Base-by-base conservation (phyloP, 179 eudicot species). In the Corrigiola litoralis region DNA sequence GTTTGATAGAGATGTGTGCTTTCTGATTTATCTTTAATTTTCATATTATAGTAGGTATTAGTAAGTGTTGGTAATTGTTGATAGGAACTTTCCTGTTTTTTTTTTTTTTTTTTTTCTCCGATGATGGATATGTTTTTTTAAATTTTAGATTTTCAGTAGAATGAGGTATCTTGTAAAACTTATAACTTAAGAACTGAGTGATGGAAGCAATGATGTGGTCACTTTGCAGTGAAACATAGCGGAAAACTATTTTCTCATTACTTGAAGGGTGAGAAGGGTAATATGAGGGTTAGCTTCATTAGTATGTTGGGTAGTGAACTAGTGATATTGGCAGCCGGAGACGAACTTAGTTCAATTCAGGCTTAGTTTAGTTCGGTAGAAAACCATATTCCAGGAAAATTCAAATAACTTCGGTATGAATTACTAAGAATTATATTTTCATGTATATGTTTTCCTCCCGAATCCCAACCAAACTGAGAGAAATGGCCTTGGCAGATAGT, bases 231-330 rank as follows among this genome's bases (percentile, higher is more conserved):
- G 44, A 9, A 0, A 6, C 44, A 9, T 5, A 2, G 10, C 10
- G 10, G 44, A 16, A 16, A 38, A 38, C 44, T 38, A 9, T 38
- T 2, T 12, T 28, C 4, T 42, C n/a, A n/a, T n/a, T n/a, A n/a
- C n/a, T n/a, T n/a, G n/a, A n/a, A n/a, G n/a, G n/a, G n/a, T n/a
- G n/a, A n/a, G n/a, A n/a, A n/a, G n/a, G n/a, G n/a, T n/a, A n/a
- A n/a, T n/a, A n/a, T n/a, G n/a, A n/a, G n/a, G 51, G 8, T 61
- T 24, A 24, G 54, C 48, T 52, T 52, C 50, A n/a, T 52, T 38
- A 17, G 37, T 9, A 3, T 36, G 45, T 51, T 37, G 24, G 37
- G 17, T 51, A 51, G 36, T 18, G 16, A 32, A 25, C 10, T 51
- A 51, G 36, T 18, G 16, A 32, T 28, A n/a, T 13, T 18, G 67